Base-by-base conservation (phyloP, 768 basidiomycete species). In the Phanerochaete sordida region DNA sequence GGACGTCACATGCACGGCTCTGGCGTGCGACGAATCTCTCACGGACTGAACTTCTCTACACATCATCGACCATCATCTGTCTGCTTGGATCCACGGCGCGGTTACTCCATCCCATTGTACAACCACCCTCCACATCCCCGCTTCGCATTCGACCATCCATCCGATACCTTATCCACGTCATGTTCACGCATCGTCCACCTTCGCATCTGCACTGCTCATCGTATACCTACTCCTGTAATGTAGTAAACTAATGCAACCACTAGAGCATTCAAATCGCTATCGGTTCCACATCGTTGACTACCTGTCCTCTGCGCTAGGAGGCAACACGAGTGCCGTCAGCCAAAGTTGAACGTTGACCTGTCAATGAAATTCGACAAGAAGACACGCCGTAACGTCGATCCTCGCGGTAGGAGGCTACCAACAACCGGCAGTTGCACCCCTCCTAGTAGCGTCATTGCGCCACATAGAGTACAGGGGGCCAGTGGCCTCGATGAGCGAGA, bases 1-100 rank as follows among this genome's bases (percentile, higher is more conserved):
- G 26, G 84, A 90, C 59, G 77, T 78, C 21, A 88, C 91, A 83
- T 71, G 73, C 19, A 67, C 69, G 30, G 75, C 76, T 3, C 68
- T 79, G n/a, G 65, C 64, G 43, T 73, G 73, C 23, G 61, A 55
- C 16, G 62, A 63, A 39, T 53, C 37, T 16, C 19, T 55, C 35
- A 46, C 47, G 46, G 62, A 59, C 27, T 58, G 28, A 55, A 19
- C 12, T 26, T 27, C 16, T 51, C 31, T 51, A 4, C 30, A n/a
- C 16, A 39, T 39, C 31, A 24, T 48, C 7, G 6, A 6, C 6
- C 16, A 19, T 7, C 21, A 35, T 54, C 37, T 24, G n/a, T n/a
- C n/a, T 23, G 33, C 9, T 54, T 43, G 53, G 53, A 43, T 54
- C 43, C 53, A 23, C 26, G 51, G 26, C 23, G 19, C 19, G 26